Conservation (phyloP, 306 rosid species). For the Cucurbita pepo region DNA sequence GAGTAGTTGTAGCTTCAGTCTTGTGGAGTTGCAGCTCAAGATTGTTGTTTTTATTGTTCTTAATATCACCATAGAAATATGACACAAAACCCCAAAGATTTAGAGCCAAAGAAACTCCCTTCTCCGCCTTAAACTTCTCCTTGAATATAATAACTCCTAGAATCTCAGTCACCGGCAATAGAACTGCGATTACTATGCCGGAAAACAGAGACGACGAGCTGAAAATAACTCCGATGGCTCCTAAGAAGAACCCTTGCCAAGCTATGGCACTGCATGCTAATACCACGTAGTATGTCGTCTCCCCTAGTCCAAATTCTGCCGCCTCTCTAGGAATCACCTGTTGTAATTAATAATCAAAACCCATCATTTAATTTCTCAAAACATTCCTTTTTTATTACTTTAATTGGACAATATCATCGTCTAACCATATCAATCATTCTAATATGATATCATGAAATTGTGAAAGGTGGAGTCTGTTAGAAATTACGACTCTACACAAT, state of each 20-base stretch:
- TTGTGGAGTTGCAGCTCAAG: neutral
- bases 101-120: constrained; percentile 41
- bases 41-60: constrained; percentile 16
- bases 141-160: constrained; percentile 47
- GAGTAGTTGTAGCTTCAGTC: neutral
- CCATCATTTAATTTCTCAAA: neutral
- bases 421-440: no score
- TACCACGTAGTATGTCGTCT: constrained; percentile 38
- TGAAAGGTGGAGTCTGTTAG: no score
- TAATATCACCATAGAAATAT: constrained; percentile 51
- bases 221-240: constrained; percentile 61
- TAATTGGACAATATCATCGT: no score
- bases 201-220: constrained; percentile 59
- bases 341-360: neutral
- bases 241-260: constrained; percentile 74
- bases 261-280: constrained; percentile 34
- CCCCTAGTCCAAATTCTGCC: constrained; percentile 34
- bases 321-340: constrained; percentile 69
- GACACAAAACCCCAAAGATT: constrained; percentile 64
- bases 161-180: constrained; percentile 42
- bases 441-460: no score
- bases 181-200: constrained; percentile 36
- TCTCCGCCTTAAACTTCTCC: constrained; percentile 45
- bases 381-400: no score
- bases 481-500: no score